These are phyloP conservation scores for Biscogniauxia mediterranea DNA, from an alignment of 2,329 filamentous ascomycete genomes.

Conservation along the genomic window DNA sequence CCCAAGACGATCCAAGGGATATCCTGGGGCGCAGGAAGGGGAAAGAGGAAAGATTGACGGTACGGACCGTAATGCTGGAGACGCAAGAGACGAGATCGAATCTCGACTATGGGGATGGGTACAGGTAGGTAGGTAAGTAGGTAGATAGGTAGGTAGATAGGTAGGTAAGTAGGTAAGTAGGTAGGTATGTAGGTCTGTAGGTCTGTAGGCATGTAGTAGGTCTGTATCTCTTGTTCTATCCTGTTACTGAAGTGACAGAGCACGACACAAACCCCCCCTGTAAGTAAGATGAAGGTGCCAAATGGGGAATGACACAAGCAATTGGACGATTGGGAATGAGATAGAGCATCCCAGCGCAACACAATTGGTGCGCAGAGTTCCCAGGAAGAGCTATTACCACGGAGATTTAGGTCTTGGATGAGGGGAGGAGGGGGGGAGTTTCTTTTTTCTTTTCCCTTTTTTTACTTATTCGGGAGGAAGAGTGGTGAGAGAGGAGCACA, in stretches of 20 bases:
- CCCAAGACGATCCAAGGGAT: slow-evolving; percentile 12
- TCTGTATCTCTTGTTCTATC: slow-evolving; percentile 10
- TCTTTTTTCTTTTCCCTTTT: too few species aligned
- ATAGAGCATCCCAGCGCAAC: slow-evolving; percentile 21
- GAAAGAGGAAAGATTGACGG: slow-evolving; percentile 12
- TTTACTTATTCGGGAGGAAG: slow-evolving; percentile 11
- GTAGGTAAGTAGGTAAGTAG: too few species aligned
- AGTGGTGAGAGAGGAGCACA: slow-evolving; percentile 10
- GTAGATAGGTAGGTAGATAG: too few species aligned
- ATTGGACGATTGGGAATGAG: slow-evolving; percentile 7
- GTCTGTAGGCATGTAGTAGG: background rate
- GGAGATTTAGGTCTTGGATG: slow-evolving; percentile 11
- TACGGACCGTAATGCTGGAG: slow-evolving; percentile 19
- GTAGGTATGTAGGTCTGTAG: background rate
- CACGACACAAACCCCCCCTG: background rate
- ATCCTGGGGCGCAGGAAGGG: slow-evolving; percentile 13
- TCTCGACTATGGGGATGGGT: background rate
- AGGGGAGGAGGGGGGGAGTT: slow-evolving; percentile 1
- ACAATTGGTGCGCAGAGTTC: slow-evolving; percentile 11
- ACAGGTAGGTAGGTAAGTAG: too few species aligned
- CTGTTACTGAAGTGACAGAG: background rate
- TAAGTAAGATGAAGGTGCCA: slow-evolving; percentile 9
- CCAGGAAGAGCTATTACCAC: slow-evolving; percentile 8
- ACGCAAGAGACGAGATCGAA: slow-evolving; percentile 11
- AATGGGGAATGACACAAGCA: slow-evolving; percentile 8